Conservation (phyloP, 257 asterid genomes). For the Solanum microdontum region DNA sequence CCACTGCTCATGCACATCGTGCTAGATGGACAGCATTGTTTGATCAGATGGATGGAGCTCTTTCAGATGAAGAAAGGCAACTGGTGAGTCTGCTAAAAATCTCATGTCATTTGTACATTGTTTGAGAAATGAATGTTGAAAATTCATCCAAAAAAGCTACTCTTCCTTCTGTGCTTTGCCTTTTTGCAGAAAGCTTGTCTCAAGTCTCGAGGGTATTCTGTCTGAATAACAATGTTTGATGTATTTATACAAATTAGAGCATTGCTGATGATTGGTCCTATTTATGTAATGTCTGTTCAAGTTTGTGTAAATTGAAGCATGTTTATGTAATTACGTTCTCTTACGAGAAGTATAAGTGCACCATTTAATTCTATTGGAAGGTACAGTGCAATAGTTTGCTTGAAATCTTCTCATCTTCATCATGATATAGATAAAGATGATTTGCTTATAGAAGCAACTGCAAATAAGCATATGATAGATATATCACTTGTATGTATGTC, state of each 20-base stretch:
- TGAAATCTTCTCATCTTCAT: neutral
- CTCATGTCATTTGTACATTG: neutral
- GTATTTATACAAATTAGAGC: neutral
- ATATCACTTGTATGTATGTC: neutral
- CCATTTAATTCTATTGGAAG: neutral
- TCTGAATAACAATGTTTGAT: neutral
- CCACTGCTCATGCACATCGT: conserved; percentile 42
- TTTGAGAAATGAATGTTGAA: neutral
- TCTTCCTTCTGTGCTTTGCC: neutral
- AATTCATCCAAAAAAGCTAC: neutral
- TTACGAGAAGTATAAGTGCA: neutral
- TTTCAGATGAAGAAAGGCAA: conserved; percentile 69
- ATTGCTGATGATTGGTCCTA: neutral
- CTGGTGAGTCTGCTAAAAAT: conserved; percentile 35
- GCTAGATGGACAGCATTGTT: conserved; percentile 60
- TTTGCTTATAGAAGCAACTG: neutral
- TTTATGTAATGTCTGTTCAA: neutral
- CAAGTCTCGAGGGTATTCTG: neutral
- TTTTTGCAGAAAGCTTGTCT: neutral
- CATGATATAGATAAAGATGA: neutral
- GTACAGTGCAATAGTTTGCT: neutral
- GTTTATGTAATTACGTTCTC: neutral
- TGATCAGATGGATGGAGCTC: conserved; percentile 63
- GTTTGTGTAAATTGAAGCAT: neutral
- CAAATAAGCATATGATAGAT: neutral